Percentiles rank a stretch among this genome's conserved stretches.
phyloP scores from a whole-genome alignment of 495 filamentous ascomycete species.

The Aspergillus diversus region DNA sequence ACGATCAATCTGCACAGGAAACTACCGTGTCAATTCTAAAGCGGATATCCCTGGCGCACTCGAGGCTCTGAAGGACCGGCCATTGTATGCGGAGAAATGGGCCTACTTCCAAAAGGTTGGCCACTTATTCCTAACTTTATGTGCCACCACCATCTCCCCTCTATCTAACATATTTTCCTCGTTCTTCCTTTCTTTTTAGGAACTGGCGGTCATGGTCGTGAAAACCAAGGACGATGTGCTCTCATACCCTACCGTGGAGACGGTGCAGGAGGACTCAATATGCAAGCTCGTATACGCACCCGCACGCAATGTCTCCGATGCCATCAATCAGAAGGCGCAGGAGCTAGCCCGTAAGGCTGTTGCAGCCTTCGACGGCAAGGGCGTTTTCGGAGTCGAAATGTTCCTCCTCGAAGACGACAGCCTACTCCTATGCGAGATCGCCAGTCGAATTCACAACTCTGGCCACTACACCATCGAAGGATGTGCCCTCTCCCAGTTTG shows the following conservation, averaged over 20 bases:
- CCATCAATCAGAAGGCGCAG: conserved; percentile 66
- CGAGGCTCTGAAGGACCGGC: conserved; percentile 67
- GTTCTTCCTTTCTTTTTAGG: conserved; percentile 37
- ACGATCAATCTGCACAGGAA: conserved; percentile 49
- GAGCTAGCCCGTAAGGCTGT: conserved; percentile 80
- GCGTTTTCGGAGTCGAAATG: conserved; percentile 96
- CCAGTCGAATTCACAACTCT: conserved; percentile 94
- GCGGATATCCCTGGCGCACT: conserved; percentile 71
- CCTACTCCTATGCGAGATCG: conserved; percentile 88
- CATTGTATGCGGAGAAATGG: conserved; percentile 91
- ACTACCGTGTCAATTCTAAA: conserved; percentile 72
- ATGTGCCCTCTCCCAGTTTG: conserved; percentile 86
- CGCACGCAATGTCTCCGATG: conserved; percentile 68
- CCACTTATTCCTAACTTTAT: background rate
- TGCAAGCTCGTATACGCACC: conserved; percentile 93
- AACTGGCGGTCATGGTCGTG: conserved; percentile 93
- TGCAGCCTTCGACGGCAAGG: conserved; percentile 79
- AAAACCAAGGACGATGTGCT: conserved; percentile 79
- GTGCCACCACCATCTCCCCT: background rate
- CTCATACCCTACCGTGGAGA: conserved; percentile 90
- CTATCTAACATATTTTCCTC: conserved; percentile 3
- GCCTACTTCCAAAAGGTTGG: conserved; percentile 71
- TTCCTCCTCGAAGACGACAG: conserved; percentile 80
- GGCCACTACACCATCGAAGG: conserved; percentile 98
- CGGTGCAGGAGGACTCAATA: conserved; percentile 90